Percentiles rank a stretch among this genome's conserved stretches.
Conservation (phyloP, 2,329 filamentous ascomycete species). For the Beauveria medogensis region DNA sequence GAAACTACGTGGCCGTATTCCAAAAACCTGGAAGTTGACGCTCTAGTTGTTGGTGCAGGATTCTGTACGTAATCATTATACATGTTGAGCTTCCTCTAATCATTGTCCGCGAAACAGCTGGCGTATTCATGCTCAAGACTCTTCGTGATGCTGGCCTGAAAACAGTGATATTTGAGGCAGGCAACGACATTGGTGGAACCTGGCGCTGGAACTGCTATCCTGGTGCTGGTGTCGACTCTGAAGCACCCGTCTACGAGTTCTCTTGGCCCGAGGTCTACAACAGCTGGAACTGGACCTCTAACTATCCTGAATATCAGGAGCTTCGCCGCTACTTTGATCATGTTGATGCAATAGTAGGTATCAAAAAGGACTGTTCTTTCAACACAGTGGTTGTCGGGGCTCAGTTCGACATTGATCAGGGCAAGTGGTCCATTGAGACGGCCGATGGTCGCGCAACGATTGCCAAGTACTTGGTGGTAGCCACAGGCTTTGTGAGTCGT, state of each 20-base stretch:
- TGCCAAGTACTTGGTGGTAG: conserved; percentile 39
- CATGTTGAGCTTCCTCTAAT: background rate
- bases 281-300: conserved; percentile 43
- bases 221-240: conserved; percentile 37
- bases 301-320: conserved; percentile 38
- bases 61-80: background rate
- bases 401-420: conserved; percentile 34
- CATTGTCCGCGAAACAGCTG: conserved; percentile 11
- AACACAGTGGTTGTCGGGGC: conserved; percentile 40
- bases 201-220: conserved; percentile 46
- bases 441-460: conserved; percentile 36
- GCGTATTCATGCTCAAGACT: conserved; percentile 35
- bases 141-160: conserved; percentile 38
- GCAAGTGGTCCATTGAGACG: conserved; percentile 38
- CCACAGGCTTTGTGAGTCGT: conserved; percentile 26
- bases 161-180: conserved; percentile 38
- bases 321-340: conserved; percentile 48
- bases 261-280: conserved; percentile 36
- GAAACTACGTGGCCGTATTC: background rate
- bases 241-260: conserved; percentile 39
- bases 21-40: conserved; percentile 8
- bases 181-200: conserved; percentile 35
- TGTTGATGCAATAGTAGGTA: conserved; percentile 38
- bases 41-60: conserved; percentile 17
- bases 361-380: conserved; percentile 44